Evolutionary conservation across 1,284 basidiomycete genomes (phyloP).

Genomic region (Rhodotorula sp.): DNA sequence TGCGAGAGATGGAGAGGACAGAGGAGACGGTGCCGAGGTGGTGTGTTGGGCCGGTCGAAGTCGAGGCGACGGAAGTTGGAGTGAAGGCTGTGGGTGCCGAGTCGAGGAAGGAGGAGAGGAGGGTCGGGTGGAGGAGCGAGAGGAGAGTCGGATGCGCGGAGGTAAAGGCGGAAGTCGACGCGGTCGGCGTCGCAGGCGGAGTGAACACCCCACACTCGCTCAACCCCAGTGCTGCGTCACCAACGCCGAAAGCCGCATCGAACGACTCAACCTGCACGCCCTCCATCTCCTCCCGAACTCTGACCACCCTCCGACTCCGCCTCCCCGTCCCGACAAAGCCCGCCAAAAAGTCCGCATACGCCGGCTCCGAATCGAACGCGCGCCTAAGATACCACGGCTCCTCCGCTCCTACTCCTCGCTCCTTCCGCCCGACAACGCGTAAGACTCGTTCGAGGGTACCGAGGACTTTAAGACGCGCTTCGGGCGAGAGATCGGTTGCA

Average conservation of each 20-base stretch:
- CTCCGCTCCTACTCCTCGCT: background rate
- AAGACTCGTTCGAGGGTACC: slow-evolving; percentile 57
- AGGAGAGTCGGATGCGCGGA: slow-evolving; percentile 38
- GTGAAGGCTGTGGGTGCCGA: slow-evolving; percentile 71
- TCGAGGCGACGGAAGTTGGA: slow-evolving; percentile 22
- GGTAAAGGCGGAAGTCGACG: background rate
- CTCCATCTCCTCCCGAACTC: background rate
- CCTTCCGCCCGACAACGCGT: background rate
- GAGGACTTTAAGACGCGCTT: slow-evolving; percentile 42
- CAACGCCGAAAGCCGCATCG: slow-evolving; percentile 12
- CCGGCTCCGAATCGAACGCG: background rate
- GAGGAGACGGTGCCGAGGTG: slow-evolving; percentile 65
- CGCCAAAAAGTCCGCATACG: background rate
- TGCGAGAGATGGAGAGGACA: slow-evolving; percentile 61
- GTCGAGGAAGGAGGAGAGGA: slow-evolving; percentile 80
- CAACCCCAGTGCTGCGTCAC: slow-evolving; percentile 45
- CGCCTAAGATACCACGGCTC: slow-evolving; percentile 4
- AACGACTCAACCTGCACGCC: slow-evolving; percentile 20
- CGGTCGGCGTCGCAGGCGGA: slow-evolving; percentile 8
- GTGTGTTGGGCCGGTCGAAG: slow-evolving; percentile 52
- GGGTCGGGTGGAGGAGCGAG: slow-evolving; percentile 65
- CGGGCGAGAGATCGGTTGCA: slow-evolving; percentile 7
- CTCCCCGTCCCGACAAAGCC: background rate
- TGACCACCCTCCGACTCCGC: no score
- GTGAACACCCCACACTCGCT: slow-evolving; percentile 24